Conservation (phyloP, 345 rosid species). For the Populus davidiana region DNA sequence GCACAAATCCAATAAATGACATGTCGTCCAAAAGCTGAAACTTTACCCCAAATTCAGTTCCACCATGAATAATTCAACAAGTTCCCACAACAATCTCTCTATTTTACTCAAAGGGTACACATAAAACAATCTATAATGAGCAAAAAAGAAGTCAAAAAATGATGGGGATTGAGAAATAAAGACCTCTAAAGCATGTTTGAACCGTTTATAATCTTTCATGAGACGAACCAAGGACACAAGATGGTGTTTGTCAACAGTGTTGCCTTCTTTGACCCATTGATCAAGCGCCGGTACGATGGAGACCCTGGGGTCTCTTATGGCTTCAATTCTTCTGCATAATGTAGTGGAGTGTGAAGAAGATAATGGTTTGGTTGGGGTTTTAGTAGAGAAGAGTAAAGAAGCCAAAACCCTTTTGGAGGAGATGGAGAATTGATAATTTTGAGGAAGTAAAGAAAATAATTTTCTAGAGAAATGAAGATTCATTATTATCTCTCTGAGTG, state of each 20-base stretch:
- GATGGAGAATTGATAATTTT: background rate
- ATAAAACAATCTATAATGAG: too few relatives aligned
- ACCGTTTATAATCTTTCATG: constrained; percentile 12
- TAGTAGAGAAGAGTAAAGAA: constrained; percentile 12
- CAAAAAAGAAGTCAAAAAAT: too few relatives aligned
- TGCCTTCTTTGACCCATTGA: constrained; percentile 28
- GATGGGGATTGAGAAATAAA: background rate
- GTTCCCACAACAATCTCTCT: background rate
- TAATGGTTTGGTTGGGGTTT: background rate
- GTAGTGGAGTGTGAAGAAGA: background rate
- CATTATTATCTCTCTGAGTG: background rate
- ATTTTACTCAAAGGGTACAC: background rate
- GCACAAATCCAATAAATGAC: too few relatives aligned
- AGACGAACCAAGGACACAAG: constrained; percentile 8
- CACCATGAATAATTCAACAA: background rate
- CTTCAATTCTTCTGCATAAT: constrained; percentile 1
- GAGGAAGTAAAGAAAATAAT: background rate
- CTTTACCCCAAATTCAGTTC: too few relatives aligned
- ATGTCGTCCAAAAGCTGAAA: too few relatives aligned
- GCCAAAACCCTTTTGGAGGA: constrained; percentile 6
- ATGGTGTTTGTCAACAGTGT: background rate
- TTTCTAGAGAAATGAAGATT: constrained; percentile 3
- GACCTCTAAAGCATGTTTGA: constrained; percentile 29
- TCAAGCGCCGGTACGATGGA: constrained; percentile 26
- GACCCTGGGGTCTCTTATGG: constrained; percentile 10